Base-by-base conservation (phyloP, 306 rosid genomes). In the Begonia peltatifolia region DNA sequence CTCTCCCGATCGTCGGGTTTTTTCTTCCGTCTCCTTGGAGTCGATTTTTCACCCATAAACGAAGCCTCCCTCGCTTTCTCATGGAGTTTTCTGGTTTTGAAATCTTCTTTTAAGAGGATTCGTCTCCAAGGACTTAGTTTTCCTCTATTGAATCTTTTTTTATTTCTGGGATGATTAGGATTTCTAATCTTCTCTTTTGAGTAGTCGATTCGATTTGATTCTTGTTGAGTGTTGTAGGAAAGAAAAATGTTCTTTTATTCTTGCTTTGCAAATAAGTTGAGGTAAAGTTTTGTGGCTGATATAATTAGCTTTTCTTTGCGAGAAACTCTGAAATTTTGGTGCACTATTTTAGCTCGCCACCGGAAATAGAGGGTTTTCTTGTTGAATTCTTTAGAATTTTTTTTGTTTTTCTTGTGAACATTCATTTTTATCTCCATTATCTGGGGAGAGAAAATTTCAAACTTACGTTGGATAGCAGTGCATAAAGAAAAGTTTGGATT, bases 301-400 rank as follows among this genome's bases (percentile, higher is more conserved):
- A 2, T 9, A n/a, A n/a, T 17, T 8, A 9, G 25, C 14, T 14
- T 63, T 66, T 58, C 41, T 10, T 73, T 11, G 17, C 77, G 71
- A 75, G 94, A 79, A 69, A 77, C 88, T 84, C 94, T 41, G 51
- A 86, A 84, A 75, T 69, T 81, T 88, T 83, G 96, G 88, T 66
- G 94, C 96, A 74, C 74, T 71, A 77, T 87, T 87, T 87, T 87
- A 76, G 92, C 79, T 84, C 81, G 94, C 70, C 66, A 79, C 79
- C 96, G 68, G 76, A 84, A 88, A 88, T 82, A 66, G 96, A 77
- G 96, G 92, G 95, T 88, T 82, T 68, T 63, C 69, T 78, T 79
- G 23, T 35, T 38, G 55, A 43, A 60, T 60, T 41, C 1, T 14
- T 38, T 41, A 15, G 25, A 14, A 3, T 1, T 50, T 50, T 11